Evolutionary conservation across 192 early-diverging fungal genomes (phyloP).

Genomic region (Spizellomyces sp.): DNA sequence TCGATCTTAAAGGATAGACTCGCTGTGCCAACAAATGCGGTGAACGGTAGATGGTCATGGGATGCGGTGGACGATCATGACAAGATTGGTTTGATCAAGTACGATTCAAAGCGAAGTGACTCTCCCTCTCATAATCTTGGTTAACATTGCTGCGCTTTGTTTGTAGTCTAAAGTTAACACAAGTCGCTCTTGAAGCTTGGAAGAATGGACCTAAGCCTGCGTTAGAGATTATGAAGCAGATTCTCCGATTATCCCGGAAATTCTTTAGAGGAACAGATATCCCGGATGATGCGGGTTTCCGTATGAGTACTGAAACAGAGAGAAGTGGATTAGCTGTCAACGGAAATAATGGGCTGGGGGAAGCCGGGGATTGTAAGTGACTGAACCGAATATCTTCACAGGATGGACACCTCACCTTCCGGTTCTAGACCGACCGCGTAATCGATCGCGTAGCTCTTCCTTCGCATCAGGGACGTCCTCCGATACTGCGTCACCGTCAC

Average conservation of each 20-base stretch:
- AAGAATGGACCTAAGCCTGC: conserved; percentile 37
- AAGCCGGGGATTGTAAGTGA: no score
- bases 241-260: conserved; percentile 28
- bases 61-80: conserved; percentile 27
- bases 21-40: background rate
- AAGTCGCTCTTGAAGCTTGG: conserved; percentile 39
- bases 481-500: no score
- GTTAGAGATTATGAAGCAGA: conserved; percentile 39
- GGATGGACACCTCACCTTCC: no score
- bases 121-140: background rate
- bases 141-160: background rate
- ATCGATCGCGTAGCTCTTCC: no score
- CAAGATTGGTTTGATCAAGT: conserved; percentile 52
- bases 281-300: background rate
- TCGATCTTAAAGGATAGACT: conserved; percentile 8
- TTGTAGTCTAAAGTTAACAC: conserved; percentile 48
- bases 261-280: conserved; percentile 18
- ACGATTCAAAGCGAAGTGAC: conserved; percentile 5
- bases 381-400: no score
- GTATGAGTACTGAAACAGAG: no score
- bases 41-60: conserved; percentile 6
- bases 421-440: no score
- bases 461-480: no score
- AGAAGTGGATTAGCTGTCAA: no score
- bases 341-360: no score